Evolutionary conservation across 2,329 filamentous ascomycete genomes (phyloP), one percentile per base, ranked within the genome.

Genomic region (Aspergillus sergii): DNA sequence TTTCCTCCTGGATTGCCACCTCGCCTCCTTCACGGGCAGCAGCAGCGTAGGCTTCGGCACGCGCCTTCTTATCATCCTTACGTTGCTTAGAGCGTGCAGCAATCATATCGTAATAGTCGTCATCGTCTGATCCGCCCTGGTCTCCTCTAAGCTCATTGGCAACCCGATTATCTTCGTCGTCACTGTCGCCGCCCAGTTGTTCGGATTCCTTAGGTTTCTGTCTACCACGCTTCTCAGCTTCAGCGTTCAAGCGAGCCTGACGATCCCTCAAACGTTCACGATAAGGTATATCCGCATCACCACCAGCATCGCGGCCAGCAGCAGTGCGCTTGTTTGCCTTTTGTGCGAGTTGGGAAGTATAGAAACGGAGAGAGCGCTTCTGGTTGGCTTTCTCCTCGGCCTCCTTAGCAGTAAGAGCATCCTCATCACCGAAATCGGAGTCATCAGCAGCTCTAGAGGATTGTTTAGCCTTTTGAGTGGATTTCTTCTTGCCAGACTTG

Each of bases 311-410:
- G 84, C 89, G 46, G 83, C 89, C 67, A 86, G 91, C 78, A 81
- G 80, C 65, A 72, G 88, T 70, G 75, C 84, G 92, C 76, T 92
- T 94, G 81, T 93, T 96, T 61, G 92, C 89, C 80, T 97, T 98
- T 77, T 98, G 94, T 32, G 92, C 91, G 68, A 99, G 95, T 76
- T 99, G 95, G 3, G 94, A 97, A 2, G 96, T 98, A 85, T 99
- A 99, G 84, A 99, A 99, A 66, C 93, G 91, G 62, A 99, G 86
- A 67, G 88, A 93, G 84, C 96, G 97, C 84, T 95, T 97, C 78
- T 91, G 91, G 64, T 88, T 87, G 0, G 90, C 91, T 80, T 99
- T 99, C 72, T 96, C 92, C 48, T 91, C 91, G 0, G 92, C 90
- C 64, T 94, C 89, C 65, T 89, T 86, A 12, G 89, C 88, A 59